phyloP scores from a whole-genome alignment of 2,329 filamentous ascomycete genomes.

The Lasiodiplodia gonubiensis region DNA sequence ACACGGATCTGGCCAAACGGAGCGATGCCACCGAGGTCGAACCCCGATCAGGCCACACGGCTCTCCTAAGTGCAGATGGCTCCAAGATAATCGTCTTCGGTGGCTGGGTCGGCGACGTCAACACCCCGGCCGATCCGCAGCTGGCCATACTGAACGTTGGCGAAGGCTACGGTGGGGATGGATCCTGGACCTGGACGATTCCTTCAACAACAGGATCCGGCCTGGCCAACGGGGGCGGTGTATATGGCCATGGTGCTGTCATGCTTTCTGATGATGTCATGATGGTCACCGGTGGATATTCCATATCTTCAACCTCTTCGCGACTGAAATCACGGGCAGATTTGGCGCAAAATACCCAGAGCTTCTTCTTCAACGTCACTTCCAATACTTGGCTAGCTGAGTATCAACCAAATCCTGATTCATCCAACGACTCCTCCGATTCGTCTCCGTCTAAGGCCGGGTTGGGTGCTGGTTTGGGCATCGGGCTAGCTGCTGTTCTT shows the following conservation, averaged over 20 bases:
- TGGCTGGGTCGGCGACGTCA: constrained; percentile 88
- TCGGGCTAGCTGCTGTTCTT: constrained; percentile 51
- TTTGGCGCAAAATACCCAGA: constrained; percentile 49
- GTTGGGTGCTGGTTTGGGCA: constrained; percentile 51
- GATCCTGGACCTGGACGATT: constrained; percentile 72
- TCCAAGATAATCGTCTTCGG: constrained; percentile 78
- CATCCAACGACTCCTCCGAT: constrained; percentile 30
- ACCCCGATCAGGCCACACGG: constrained; percentile 86
- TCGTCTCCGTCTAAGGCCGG: constrained; percentile 54
- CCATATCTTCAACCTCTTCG: constrained; percentile 50
- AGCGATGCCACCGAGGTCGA: constrained; percentile 63
- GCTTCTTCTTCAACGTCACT: constrained; percentile 66
- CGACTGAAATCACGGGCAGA: constrained; percentile 46
- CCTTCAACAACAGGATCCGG: constrained; percentile 58
- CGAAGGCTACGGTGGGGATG: constrained; percentile 68
- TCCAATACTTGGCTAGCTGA: constrained; percentile 63
- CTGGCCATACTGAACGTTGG: constrained; percentile 78
- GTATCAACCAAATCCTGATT: constrained; percentile 56
- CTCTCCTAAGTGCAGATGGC: constrained; percentile 80
- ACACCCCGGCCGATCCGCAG: constrained; percentile 78
- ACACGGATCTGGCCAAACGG: constrained; percentile 62
- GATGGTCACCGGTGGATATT: constrained; percentile 66
- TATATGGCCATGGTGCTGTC: constrained; percentile 66
- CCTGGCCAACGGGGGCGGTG: constrained; percentile 52
- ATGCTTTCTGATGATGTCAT: constrained; percentile 67